Evolutionary conservation across 768 basidiomycete genomes (phyloP).

Genomic region (Scleroderma citrinum): DNA sequence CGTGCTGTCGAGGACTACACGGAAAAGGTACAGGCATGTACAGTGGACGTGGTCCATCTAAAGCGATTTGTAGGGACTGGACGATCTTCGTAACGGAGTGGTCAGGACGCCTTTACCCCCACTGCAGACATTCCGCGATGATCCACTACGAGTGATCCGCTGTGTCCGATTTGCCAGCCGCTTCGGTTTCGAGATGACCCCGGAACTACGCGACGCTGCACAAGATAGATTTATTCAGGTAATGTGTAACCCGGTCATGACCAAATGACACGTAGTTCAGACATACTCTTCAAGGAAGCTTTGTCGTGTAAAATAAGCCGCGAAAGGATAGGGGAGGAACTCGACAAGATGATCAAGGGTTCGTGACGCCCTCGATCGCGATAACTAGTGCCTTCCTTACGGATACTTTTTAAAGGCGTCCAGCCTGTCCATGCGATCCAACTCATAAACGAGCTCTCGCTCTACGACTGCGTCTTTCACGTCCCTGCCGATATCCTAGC

Average conservation of each 20-base stretch:
- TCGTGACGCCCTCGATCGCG: not conserved
- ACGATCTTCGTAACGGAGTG: constrained; percentile 72
- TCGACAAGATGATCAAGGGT: constrained; percentile 94
- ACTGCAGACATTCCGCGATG: constrained; percentile 84
- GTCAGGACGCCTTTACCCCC: constrained; percentile 90
- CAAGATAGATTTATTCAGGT: constrained; percentile 62
- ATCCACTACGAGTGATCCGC: constrained; percentile 88
- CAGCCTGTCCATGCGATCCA: constrained; percentile 70
- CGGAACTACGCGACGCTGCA: constrained; percentile 58
- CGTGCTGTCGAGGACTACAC: constrained; percentile 84
- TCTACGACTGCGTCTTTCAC: constrained; percentile 65
- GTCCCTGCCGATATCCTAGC: constrained; percentile 41
- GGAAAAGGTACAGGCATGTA: constrained; percentile 45
- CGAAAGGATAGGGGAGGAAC: constrained; percentile 87
- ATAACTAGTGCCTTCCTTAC: constrained; percentile 2
- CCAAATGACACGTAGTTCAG: not conserved
- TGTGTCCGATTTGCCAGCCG: constrained; percentile 89
- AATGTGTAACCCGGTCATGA: not conserved
- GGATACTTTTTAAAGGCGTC: constrained; percentile 41
- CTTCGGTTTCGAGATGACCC: constrained; percentile 75
- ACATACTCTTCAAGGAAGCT: constrained; percentile 40
- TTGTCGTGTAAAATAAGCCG: constrained; percentile 77
- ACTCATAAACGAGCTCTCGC: constrained; percentile 65
- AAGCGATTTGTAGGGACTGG: constrained; percentile 54
- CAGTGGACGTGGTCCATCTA: constrained; percentile 5